These are phyloP conservation scores for Sarcodon aspratus DNA, from an alignment of 768 basidiomycete genomes.

Conservation along the genomic window DNA sequence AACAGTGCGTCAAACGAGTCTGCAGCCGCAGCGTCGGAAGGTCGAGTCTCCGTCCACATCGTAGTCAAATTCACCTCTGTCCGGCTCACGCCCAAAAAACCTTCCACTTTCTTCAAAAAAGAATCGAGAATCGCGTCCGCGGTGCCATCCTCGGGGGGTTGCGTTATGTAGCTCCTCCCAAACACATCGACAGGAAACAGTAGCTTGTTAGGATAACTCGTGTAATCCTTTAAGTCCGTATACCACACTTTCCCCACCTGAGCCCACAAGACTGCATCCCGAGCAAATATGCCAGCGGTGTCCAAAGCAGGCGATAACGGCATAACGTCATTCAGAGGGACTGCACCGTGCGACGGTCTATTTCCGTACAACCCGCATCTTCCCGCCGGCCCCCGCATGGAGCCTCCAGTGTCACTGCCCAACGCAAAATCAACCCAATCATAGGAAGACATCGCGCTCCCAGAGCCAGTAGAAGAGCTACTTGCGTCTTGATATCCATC, in stretches of 20 bases:
- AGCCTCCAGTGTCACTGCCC: conserved; percentile 20
- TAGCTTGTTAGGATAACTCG: conserved; percentile 16
- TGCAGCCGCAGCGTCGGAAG: conserved; percentile 9
- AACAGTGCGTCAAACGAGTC: conserved; percentile 10
- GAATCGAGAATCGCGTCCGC: conserved; percentile 12
- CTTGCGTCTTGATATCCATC: conserved; percentile 20
- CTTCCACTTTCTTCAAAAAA: conserved; percentile 16
- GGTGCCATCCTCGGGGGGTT: conserved; percentile 10
- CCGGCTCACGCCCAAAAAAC: conserved; percentile 14
- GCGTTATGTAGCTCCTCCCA: conserved; percentile 12
- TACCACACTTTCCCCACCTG: conserved; percentile 18
- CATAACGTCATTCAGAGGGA: conserved; percentile 17
- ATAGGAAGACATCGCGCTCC: conserved; percentile 14
- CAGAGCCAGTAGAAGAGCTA: conserved; percentile 17
- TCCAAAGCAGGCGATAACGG: conserved; percentile 17
- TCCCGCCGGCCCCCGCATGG: conserved; percentile 19
- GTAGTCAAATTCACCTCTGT: conserved; percentile 12
- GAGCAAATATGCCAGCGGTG: conserved; percentile 16
- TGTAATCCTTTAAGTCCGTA: conserved; percentile 15
- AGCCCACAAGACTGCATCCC: conserved; percentile 16
- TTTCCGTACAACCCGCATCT: conserved; percentile 17
- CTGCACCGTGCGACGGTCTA: conserved; percentile 17
- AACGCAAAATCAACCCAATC: conserved; percentile 18
- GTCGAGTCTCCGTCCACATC: conserved; percentile 12
- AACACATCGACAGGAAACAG: conserved; percentile 15